Base-by-base conservation (phyloP, 208 protist genomes). In the Vickermania spadyakhi region DNA sequence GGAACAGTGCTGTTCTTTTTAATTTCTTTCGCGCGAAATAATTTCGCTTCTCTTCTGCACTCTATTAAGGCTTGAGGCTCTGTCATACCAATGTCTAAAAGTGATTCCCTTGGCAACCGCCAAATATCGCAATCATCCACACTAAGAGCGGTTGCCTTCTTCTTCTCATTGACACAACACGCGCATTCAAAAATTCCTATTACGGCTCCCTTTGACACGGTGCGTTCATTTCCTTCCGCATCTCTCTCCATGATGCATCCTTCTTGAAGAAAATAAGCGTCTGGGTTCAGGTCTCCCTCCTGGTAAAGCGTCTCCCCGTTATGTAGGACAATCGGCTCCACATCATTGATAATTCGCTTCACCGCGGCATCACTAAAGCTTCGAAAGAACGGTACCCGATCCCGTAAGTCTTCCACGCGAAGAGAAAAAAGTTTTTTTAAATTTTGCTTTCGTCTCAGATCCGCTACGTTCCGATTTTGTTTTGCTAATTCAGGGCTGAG, bases 111-210 rank as follows among this genome's bases (percentile, higher is more conserved):
- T 22, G 68, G 67, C 41, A 94, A 65, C 0, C 76, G 72, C 84
- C 87, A 94, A 52, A 94, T 75, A 72, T 94, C 87, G 53, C 84
- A 94, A 64, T 94, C 89, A 61, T 90, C 87, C 51, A 89, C 50
- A 64, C 87, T 91, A 2, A 88, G 69, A 28, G 89, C 77, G 4
- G 87, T 81, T n/a, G 30, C 69, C 28, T 58, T 70, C 67, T 91
- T 91, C 22, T 65, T 56, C 60, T 91, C 87, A 53, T 94, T 91
- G 1, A 91, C 84, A 36, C 77, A 72, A 60, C 84, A 91, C 30
- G 77, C 72, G 67, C 87, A 94, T 69, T 94, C 87, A 59, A 94
- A 94, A 31, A 89, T 78, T 18, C 84, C 84, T 29, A 94, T 62
- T 60, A 81, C 88, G 69, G 74, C 88, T 3, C 87, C 87, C 41